Conservation (phyloP, 75 land plant species). For the Pinus tabuliformis region DNA sequence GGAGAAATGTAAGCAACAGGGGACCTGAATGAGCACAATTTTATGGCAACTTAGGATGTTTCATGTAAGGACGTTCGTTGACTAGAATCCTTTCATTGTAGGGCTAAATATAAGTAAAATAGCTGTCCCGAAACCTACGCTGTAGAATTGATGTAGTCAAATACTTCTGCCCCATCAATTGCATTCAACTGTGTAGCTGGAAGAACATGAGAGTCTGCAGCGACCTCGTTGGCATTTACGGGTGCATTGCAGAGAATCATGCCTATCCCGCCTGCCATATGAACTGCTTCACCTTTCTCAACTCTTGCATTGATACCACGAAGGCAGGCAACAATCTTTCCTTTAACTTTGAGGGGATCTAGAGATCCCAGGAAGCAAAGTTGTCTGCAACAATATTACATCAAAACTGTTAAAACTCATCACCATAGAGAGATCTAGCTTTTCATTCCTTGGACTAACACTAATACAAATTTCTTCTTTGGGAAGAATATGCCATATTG, state of each 20-base stretch:
- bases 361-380: slow-evolving; percentile 34
- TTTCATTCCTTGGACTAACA: not conserved
- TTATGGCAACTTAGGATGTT: not conserved
- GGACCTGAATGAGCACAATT: slow-evolving; percentile 24
- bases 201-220: slow-evolving; percentile 50
- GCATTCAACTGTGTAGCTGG: slow-evolving; percentile 37
- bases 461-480: not conserved
- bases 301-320: slow-evolving; percentile 40
- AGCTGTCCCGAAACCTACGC: slow-evolving; percentile 20
- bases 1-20: slow-evolving; percentile 41
- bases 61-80: not conserved
- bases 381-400: slow-evolving; percentile 22
- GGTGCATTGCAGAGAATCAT: slow-evolving; percentile 47
- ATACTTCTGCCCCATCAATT: slow-evolving; percentile 20
- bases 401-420: not conserved
- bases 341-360: slow-evolving; percentile 47
- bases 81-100: not conserved
- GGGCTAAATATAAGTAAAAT: not conserved
- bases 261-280: slow-evolving; percentile 49
- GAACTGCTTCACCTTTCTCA: slow-evolving; percentile 32
- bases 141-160: slow-evolving; percentile 37
- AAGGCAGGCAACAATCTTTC: slow-evolving; percentile 61
- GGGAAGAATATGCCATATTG: not conserved
- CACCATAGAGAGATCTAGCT: not conserved
- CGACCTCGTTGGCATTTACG: slow-evolving; percentile 19